phyloP scores from a whole-genome alignment of 2,329 filamentous ascomycete genomes.

The Neofusicoccum sp. region DNA sequence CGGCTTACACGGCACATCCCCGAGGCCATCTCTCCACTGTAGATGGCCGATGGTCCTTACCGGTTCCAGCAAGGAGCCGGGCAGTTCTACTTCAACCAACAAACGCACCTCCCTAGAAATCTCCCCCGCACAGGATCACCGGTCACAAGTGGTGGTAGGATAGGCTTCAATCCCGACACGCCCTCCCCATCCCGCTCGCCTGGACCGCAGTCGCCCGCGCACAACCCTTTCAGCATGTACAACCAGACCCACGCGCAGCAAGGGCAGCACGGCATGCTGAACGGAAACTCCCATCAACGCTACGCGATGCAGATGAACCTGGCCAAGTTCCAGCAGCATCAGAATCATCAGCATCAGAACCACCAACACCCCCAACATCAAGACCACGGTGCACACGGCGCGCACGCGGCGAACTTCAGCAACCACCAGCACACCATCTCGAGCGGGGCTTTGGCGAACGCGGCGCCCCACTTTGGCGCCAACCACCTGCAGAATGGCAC shows the following conservation, averaged over 20 bases:
- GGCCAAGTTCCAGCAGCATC: slow-evolving; percentile 68
- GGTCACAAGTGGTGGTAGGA: slow-evolving; percentile 40
- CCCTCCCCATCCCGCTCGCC: slow-evolving; percentile 60
- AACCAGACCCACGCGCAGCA: slow-evolving; percentile 64
- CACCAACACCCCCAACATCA: slow-evolving; percentile 62
- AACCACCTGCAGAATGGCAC: slow-evolving; percentile 61
- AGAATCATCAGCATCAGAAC: slow-evolving; percentile 49
- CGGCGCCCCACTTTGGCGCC: slow-evolving; percentile 61
- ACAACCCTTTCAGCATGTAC: slow-evolving; percentile 63
- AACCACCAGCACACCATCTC: slow-evolving; percentile 64
- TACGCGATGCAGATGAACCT: slow-evolving; percentile 57
- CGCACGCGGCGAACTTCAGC: slow-evolving; percentile 44
- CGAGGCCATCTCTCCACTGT: slow-evolving; percentile 38
- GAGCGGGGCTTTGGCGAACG: slow-evolving; percentile 61
- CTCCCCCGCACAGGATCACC: slow-evolving; percentile 50
- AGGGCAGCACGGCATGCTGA: slow-evolving; percentile 73
- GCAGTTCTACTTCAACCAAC: slow-evolving; percentile 58
- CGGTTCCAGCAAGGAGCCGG: slow-evolving; percentile 61
- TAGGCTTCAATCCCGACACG: slow-evolving; percentile 49
- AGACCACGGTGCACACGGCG: slow-evolving; percentile 55
- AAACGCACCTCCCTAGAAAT: slow-evolving; percentile 43
- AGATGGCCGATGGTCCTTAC: slow-evolving; percentile 68
- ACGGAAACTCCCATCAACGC: slow-evolving; percentile 63
- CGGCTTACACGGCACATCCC: slow-evolving; percentile 5
- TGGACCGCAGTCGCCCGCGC: slow-evolving; percentile 50